phyloP scores from a whole-genome alignment of 1,139 yeast species.

The Ogataea hybrid region DNA sequence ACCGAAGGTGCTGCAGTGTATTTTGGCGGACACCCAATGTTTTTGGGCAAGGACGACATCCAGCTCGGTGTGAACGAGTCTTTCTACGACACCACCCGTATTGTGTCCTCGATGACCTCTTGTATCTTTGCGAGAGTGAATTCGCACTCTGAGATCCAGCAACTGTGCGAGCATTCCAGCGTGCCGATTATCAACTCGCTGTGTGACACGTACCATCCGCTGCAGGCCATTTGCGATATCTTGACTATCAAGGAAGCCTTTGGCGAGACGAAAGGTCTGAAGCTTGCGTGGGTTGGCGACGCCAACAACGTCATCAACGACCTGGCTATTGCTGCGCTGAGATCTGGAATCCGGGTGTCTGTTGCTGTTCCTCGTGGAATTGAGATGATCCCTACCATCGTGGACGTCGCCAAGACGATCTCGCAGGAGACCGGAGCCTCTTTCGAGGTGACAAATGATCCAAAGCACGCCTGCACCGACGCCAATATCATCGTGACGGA shows the following conservation, averaged over 20 bases:
- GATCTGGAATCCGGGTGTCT: slow-evolving; percentile 78
- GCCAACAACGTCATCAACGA: slow-evolving; percentile 95
- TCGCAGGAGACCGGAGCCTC: slow-evolving; percentile 50
- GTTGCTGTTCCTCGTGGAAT: slow-evolving; percentile 81
- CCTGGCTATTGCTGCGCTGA: slow-evolving; percentile 85
- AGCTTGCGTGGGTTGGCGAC: slow-evolving; percentile 95
- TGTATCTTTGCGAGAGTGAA: slow-evolving; percentile 96
- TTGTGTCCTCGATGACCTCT: slow-evolving; percentile 91
- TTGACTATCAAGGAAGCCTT: slow-evolving; percentile 82
- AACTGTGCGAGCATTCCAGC: slow-evolving; percentile 67
- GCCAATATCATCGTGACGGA: slow-evolving; percentile 93
- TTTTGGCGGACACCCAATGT: slow-evolving; percentile 96
- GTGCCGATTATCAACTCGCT: slow-evolving; percentile 94
- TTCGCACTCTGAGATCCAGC: slow-evolving; percentile 75
- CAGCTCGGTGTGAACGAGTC: slow-evolving; percentile 95
- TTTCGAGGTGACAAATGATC: slow-evolving; percentile 69
- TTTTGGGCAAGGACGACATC: slow-evolving; percentile 92
- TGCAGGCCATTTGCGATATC: slow-evolving; percentile 92
- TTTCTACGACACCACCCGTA: slow-evolving; percentile 80
- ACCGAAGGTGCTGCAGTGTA: slow-evolving; percentile 93
- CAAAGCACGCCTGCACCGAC: slow-evolving; percentile 62
- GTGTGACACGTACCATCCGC: slow-evolving; percentile 90
- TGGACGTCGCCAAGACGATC: slow-evolving; percentile 51
- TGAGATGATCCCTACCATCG: slow-evolving; percentile 59
- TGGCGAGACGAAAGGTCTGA: slow-evolving; percentile 55